Evolutionary conservation across 768 basidiomycete genomes (phyloP), one percentile per base, ranked within the genome.

Genomic region (Boletus tylopilopsis): DNA sequence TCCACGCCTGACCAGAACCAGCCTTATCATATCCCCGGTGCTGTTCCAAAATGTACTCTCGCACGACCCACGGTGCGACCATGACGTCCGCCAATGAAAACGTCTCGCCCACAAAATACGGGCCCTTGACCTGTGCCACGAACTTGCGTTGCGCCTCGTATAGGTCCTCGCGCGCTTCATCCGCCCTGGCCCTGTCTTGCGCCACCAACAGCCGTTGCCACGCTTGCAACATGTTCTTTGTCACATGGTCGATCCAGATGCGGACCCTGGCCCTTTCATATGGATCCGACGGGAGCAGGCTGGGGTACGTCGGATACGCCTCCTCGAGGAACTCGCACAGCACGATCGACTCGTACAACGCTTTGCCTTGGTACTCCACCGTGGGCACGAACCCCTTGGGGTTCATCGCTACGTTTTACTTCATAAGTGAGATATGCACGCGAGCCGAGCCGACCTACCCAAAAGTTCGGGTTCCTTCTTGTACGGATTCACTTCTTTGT

Each of bases 351-450:
- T 87, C 85, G 67, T 86, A 82, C 5, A 87, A 60, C 1, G 81
- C 78, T 48, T 73, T 76, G 16, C 69, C 71, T 29, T 68, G 60
- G 47, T 78, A 77, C 45, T 78, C 76, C 61, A 82, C 71, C 0
- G 76, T 71, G 0, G 85, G 85, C 11, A 88, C 84, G 37, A 87
- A 75, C 6, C 86, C 85, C 57, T 81, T 83, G 0, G 86, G 85
- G 52, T 85, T 85, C 57, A 87, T 75, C 29, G 71, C 73, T 45
- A 8, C 35, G 16, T 15, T 5, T 10, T 3, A 5, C 5, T 13
- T 45, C 6, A 45, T 25, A 7, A 9, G 5, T 6, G 13, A 1
- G 24, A 21, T 27, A 11, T 25, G 22, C 5, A 42, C 41, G 27
- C 15, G 30, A 7, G 18, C 10, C 15, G 29, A 30, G n/a, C n/a